Percentiles rank a stretch among this genome's conserved stretches.
Conservation (phyloP, 345 rosid genomes). For the Gossypium arboreum region DNA sequence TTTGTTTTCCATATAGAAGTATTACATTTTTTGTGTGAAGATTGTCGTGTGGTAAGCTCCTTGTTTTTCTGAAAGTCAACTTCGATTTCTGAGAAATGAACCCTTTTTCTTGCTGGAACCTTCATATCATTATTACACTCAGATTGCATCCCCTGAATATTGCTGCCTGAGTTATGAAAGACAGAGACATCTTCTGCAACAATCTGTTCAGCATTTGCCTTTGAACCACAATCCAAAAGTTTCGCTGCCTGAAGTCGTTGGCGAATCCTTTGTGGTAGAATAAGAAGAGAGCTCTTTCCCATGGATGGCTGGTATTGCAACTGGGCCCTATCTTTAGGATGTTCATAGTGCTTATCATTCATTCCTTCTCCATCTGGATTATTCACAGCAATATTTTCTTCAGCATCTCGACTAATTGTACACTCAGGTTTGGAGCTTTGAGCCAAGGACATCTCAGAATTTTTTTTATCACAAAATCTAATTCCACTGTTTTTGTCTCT, state of each 20-base stretch:
- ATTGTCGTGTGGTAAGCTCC: conserved; percentile 15
- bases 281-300: conserved; percentile 28
- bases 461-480: conserved; percentile 12
- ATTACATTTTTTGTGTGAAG: conserved; percentile 28
- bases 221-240: conserved; percentile 20
- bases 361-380: conserved; percentile 14
- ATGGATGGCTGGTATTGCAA: conserved; percentile 20
- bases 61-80: conserved; percentile 23
- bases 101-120: conserved; percentile 33
- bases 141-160: conserved; percentile 18
- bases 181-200: conserved; percentile 23
- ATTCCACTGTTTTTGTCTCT: conserved; percentile 15
- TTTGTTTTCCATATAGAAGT: background rate
- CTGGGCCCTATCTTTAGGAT: conserved; percentile 22
- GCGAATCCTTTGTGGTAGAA: conserved; percentile 27
- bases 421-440: conserved; percentile 14
- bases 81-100: conserved; percentile 37
- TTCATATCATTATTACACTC: conserved; percentile 6
- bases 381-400: conserved; percentile 14
- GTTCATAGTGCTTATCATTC: conserved; percentile 11
- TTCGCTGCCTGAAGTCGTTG: conserved; percentile 27
- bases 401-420: conserved; percentile 14
- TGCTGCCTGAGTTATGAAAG: conserved; percentile 19
- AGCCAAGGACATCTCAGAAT: conserved; percentile 15
- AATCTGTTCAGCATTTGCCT: conserved; percentile 17